phyloP scores from a whole-genome alignment of 2,329 filamentous ascomycete genomes.

The Nothophoma quercina region DNA sequence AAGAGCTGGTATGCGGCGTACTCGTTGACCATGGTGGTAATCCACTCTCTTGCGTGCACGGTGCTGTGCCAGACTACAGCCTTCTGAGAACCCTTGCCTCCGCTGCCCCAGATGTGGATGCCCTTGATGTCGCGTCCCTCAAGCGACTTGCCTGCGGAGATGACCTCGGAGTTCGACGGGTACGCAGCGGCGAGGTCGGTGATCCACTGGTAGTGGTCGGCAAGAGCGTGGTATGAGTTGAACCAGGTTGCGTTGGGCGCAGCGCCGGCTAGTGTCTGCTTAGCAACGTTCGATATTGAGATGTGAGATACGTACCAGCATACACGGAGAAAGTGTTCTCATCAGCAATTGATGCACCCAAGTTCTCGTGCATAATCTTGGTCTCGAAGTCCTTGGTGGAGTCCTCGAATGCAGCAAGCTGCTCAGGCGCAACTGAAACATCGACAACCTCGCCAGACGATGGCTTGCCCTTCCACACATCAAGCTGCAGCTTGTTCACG shows the following conservation, averaged over 20 bases:
- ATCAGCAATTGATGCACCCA: conserved; percentile 45
- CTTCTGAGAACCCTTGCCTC: conserved; percentile 47
- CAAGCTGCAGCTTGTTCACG: conserved; percentile 41
- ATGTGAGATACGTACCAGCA: conserved; percentile 32
- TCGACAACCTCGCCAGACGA: conserved; percentile 44
- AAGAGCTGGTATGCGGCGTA: conserved; percentile 49
- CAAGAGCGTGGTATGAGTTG: conserved; percentile 47
- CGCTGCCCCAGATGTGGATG: conserved; percentile 50
- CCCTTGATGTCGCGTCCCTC: conserved; percentile 49
- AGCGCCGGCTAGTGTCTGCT: conserved; percentile 31
- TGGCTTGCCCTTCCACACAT: conserved; percentile 47
- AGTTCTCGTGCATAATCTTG: conserved; percentile 47
- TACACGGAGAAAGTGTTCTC: conserved; percentile 42
- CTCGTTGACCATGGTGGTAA: conserved; percentile 46
- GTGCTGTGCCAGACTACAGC: conserved; percentile 50
- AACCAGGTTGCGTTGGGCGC: conserved; percentile 47
- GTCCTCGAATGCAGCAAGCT: conserved; percentile 38
- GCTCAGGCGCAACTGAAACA: conserved; percentile 44
- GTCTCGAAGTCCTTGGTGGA: conserved; percentile 38
- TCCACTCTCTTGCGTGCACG: conserved; percentile 51
- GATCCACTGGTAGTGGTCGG: conserved; percentile 46
- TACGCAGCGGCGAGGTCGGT: conserved; percentile 46
- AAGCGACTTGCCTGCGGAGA: conserved; percentile 45
- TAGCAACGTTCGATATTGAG: conserved; percentile 21
- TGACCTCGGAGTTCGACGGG: conserved; percentile 45